Evolutionary conservation across 2,329 filamentous ascomycete species (phyloP), one percentile per base, ranked within the genome.

Genomic region (Diplodia intermedia): DNA sequence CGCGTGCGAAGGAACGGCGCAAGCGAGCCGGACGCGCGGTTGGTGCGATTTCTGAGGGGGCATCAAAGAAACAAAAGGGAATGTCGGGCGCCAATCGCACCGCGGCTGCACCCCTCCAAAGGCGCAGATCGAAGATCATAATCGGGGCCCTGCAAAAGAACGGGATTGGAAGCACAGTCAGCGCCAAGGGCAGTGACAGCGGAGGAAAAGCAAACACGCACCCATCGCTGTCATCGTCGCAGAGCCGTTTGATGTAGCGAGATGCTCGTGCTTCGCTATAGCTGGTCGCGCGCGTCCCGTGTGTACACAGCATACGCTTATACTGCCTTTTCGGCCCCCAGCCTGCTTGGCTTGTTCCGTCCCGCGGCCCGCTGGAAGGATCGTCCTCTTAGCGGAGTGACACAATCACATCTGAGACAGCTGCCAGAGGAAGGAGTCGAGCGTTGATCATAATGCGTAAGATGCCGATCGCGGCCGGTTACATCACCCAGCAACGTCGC

Each of bases 131-230:
- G 60, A 20, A 50, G 60, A 63, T 52, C 47, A 49, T 36, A 49
- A 63, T 52, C 52, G 60, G 60, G 47, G 26, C 53, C 60, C 36
- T 61, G 56, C n/a, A 29, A 23, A 23, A 33, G 18, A 20, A 15
- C 18, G 33, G 31, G n/a, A 56, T 40, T 26, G 36, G 33, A 20
- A 38, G 60, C 60, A 52, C 60, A 63, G 60, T 63, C 60, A 63
- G 60, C 60, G 60, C 60, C 60, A 63, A 63, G 60, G 6, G 26
- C 43, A 20, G 38, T 23, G 43, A 52, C 20, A 31, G 14, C 40
- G 31, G 43, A n/a, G 60, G 31, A 63, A 63, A 63, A 63, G 60
- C 33, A 63, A 63, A 52, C 50, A 52, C 26, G 60, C 47, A 15
- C 26, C 36, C 43, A 33, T 53, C 43, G 18, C 36, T 11, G 40